Percentiles rank a stretch among this genome's conserved stretches.
These are phyloP conservation scores for Wickerhamomyces canadensis DNA, from an alignment of 805 yeast species.

Conservation along the genomic window DNA sequence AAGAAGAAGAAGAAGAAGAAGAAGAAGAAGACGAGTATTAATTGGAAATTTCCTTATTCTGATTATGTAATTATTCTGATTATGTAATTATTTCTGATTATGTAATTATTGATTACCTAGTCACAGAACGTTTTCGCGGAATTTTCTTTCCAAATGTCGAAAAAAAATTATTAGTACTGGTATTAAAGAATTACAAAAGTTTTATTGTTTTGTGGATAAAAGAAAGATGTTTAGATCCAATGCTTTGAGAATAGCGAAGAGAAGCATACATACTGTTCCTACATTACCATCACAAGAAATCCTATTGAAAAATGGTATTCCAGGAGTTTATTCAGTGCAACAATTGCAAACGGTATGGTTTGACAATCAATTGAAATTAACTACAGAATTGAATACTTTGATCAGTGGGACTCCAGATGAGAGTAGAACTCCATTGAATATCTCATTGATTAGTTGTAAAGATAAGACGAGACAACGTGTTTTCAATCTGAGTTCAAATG, in stretches of 20 bases:
- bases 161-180: background rate
- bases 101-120: no score
- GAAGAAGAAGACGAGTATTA: no score
- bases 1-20: no score
- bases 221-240: conserved; percentile 1
- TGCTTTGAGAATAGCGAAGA: conserved; percentile 4
- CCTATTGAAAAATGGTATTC: conserved; percentile 45
- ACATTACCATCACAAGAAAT: conserved; percentile 35
- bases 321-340: conserved; percentile 55
- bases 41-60: no score
- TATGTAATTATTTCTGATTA: no score
- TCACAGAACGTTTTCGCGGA: no score
- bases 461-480: conserved; percentile 58
- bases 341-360: conserved; percentile 78
- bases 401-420: conserved; percentile 81
- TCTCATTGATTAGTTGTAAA: conserved; percentile 60
- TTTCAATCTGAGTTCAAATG: conserved; percentile 88
- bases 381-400: conserved; percentile 52
- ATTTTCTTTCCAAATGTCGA: no score
- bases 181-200: no score
- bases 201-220: no score
- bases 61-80: no score
- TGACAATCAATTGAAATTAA: conserved; percentile 65
- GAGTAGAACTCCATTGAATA: conserved; percentile 67
- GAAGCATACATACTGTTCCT: conserved; percentile 60